phyloP scores from a whole-genome alignment of 768 basidiomycete species.

The Rhodotorula babjevae region DNA sequence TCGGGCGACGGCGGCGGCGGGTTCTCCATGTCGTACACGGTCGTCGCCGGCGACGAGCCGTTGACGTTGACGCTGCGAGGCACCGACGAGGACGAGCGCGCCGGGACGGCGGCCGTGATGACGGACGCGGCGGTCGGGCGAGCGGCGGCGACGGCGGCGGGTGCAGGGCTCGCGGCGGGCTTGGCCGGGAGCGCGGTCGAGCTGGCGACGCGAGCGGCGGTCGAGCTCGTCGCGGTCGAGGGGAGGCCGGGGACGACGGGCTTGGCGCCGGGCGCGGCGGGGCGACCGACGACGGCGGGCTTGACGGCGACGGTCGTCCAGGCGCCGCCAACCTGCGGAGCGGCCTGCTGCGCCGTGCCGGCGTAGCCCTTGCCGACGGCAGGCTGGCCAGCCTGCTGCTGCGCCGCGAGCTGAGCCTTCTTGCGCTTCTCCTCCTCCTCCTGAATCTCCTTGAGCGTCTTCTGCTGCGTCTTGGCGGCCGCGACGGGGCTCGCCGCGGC shows the following conservation, averaged over 20 bases:
- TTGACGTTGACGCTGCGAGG: slow-evolving; percentile 41
- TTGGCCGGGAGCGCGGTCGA: slow-evolving; percentile 27
- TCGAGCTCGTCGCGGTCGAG: slow-evolving; percentile 6
- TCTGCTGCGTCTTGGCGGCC: slow-evolving; percentile 57
- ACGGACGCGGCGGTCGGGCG: slow-evolving; percentile 37
- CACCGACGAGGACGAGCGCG: slow-evolving; percentile 42
- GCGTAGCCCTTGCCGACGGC: slow-evolving; percentile 64
- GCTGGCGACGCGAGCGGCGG: slow-evolving; percentile 11
- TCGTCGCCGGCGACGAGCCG: slow-evolving; percentile 25
- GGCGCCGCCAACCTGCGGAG: slow-evolving; percentile 12
- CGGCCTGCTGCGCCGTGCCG: slow-evolving; percentile 56
- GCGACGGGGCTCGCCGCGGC: slow-evolving; percentile 43
- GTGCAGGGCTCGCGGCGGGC: not conserved
- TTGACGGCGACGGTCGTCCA: slow-evolving; percentile 38
- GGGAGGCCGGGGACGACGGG: slow-evolving; percentile 30
- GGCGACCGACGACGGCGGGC: slow-evolving; percentile 26
- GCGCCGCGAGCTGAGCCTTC: slow-evolving; percentile 51
- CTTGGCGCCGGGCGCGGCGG: slow-evolving; percentile 10
- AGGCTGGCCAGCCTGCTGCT: slow-evolving; percentile 16
- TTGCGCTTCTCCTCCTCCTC: slow-evolving; percentile 81
- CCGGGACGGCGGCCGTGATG: slow-evolving; percentile 40
- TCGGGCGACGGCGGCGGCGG: slow-evolving; percentile 72
- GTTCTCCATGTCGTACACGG: slow-evolving; percentile 59
- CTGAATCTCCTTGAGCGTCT: slow-evolving; percentile 94
- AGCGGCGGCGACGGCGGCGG: not conserved